phyloP scores from a whole-genome alignment of 1,284 basidiomycete species.

The Puccinia hordei region DNA sequence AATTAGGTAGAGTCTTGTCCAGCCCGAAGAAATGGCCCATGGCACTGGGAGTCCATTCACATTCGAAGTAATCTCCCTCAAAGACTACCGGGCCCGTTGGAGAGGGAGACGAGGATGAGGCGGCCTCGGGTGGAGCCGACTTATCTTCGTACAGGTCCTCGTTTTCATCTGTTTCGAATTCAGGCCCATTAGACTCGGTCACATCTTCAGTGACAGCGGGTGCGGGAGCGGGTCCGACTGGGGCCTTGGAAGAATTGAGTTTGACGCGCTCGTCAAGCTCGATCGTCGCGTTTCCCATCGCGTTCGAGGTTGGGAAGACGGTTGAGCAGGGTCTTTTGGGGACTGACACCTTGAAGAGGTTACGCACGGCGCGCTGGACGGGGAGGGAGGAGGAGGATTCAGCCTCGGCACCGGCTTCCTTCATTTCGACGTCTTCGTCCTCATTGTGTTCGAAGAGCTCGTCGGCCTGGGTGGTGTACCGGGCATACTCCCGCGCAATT shows the following conservation, averaged over 20 bases:
- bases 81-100: conserved; percentile 66
- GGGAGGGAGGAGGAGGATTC: neutral
- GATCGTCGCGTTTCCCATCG: conserved; percentile 52
- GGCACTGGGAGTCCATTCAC: conserved; percentile 78
- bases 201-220: neutral
- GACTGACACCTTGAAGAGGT: conserved; percentile 42
- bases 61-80: conserved; percentile 75
- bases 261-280: conserved; percentile 52
- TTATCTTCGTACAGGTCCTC: conserved; percentile 41
- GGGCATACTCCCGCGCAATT: conserved; percentile 39
- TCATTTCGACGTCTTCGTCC: conserved; percentile 46
- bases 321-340: conserved; percentile 12
- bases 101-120: conserved; percentile 55
- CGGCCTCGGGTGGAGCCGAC: conserved; percentile 1
- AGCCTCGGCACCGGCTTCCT: conserved; percentile 52
- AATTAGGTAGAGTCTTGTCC: conserved; percentile 54
- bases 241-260: neutral
- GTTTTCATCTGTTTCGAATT: conserved; percentile 54
- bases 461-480: conserved; percentile 49
- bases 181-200: conserved; percentile 50
- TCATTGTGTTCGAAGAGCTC: conserved; percentile 61
- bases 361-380: conserved; percentile 16
- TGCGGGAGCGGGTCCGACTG: neutral
- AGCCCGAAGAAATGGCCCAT: conserved; percentile 73
- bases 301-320: conserved; percentile 32